Conservation (phyloP, 768 basidiomycete genomes). For the Leccinum incarnatum region DNA sequence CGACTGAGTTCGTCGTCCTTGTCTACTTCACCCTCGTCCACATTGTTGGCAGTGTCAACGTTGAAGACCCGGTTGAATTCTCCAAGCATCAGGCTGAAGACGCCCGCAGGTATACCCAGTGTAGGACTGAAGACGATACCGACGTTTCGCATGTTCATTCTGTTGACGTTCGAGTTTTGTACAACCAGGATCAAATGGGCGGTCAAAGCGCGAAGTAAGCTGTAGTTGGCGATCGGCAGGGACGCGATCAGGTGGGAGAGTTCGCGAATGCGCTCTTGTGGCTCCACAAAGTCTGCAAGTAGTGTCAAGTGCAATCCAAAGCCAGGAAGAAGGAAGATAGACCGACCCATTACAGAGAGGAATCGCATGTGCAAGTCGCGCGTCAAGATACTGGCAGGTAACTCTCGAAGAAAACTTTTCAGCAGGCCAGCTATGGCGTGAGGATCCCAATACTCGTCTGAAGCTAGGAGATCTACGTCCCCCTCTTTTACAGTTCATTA, state of each 20-base stretch:
- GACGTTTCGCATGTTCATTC: conserved; percentile 98
- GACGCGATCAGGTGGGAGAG: conserved; percentile 82
- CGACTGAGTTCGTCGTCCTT: conserved; percentile 46
- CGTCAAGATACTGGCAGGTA: conserved; percentile 91
- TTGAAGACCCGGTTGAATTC: conserved; percentile 95
- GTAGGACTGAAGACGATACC: conserved; percentile 99
- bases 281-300: conserved; percentile 76
- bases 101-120: conserved; percentile 94
- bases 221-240: conserved; percentile 91
- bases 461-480: conserved; percentile 85
- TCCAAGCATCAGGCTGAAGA: conserved; percentile 91
- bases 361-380: conserved; percentile 89
- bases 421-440: conserved; percentile 95
- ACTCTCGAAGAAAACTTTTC: conserved; percentile 89
- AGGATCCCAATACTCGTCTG: conserved; percentile 95
- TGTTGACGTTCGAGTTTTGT: conserved; percentile 85
- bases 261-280: conserved; percentile 85
- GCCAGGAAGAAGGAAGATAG: conserved; percentile 11
- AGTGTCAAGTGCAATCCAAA: conserved; percentile 12
- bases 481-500: conserved; percentile 60
- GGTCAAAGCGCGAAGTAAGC: conserved; percentile 86
- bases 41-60: conserved; percentile 47
- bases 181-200: conserved; percentile 95
- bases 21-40: conserved; percentile 22
- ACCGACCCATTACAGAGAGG: conserved; percentile 87